A percentile compares a stretch with the other conserved stretches of the same genome.
These are phyloP conservation scores for Begonia loranthoides DNA, from an alignment of 306 rosid species.

Conservation along the genomic window DNA sequence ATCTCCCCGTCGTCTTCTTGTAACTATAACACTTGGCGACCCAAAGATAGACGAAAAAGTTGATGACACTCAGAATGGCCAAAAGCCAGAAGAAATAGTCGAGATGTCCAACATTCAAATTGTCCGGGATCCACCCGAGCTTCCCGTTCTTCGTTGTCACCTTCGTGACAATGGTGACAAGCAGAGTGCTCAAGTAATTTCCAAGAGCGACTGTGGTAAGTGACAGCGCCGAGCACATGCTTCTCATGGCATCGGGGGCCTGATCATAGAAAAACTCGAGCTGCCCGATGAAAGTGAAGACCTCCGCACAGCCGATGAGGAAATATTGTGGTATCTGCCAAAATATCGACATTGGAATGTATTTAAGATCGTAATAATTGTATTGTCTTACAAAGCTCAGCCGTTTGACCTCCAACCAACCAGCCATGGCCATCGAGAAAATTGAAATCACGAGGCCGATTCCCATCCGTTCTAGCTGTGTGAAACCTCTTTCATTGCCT, in stretches of 20 bases:
- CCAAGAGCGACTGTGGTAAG: constrained; percentile 63
- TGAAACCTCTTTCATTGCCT: constrained; percentile 56
- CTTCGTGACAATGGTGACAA: constrained; percentile 47
- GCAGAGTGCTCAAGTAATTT: constrained; percentile 58
- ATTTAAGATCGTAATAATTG: constrained; percentile 40
- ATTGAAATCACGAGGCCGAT: constrained; percentile 58
- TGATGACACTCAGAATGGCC: constrained; percentile 51
- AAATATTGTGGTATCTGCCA: constrained; percentile 86
- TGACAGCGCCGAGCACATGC: constrained; percentile 58
- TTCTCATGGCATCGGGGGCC: constrained; percentile 87
- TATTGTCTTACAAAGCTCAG: constrained; percentile 29
- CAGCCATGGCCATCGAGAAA: constrained; percentile 50
- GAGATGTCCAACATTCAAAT: constrained; percentile 73
- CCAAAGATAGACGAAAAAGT: constrained; percentile 44
- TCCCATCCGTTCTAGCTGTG: constrained; percentile 73
- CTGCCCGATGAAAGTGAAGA: constrained; percentile 51
- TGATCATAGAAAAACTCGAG: constrained; percentile 61
- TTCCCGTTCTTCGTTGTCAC: constrained; percentile 43
- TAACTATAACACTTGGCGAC: constrained; percentile 50
- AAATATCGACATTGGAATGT: constrained; percentile 65
- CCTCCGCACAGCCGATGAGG: constrained; percentile 71
- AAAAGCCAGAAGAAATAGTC: constrained; percentile 69
- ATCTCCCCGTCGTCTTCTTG: constrained; percentile 32
- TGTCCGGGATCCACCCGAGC: constrained; percentile 79
- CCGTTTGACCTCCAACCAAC: constrained; percentile 50